Base-by-base conservation (phyloP, 495 filamentous ascomycete species). In the Trypethelium eluteriae region DNA sequence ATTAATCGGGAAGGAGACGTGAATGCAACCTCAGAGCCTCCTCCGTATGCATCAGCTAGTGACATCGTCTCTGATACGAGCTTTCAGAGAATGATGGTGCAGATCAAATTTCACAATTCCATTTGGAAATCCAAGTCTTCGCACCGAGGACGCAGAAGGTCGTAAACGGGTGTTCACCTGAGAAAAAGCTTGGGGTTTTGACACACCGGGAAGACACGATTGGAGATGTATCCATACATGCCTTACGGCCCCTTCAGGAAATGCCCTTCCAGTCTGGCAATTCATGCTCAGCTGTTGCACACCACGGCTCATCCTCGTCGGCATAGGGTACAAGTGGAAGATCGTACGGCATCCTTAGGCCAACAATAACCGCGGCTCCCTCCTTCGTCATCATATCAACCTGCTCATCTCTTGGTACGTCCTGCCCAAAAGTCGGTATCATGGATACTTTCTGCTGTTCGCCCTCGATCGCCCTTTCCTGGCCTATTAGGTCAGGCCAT, bases 321-420 rank as follows among this genome's bases (percentile, higher is more conserved):
- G 66, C 77, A 71, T 96, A 96, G 34, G 78, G 79, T 39, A 83
- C 81, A 32, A 95, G 74, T 0, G 93, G 93, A 2, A 96, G 76
- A 73, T 86, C 86, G 78, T 97, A 97, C 36, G 93, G 89, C 82
- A 96, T 87, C 11, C 92, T 81, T 47, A 93, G 79, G 0, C 88
- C 89, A 18, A 95, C 84, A 0, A 81, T 69, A 18, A 72, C 70
- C 9, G 35, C 59, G n/a, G 32, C 39, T 35, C 53, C 66, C 36
- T 68, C 59, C 7, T 38, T 61, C 61, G 39, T 41, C 5, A 18
- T 36, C 32, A 59, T 3, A 9, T 36, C 36, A 32, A 36, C 32
- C 25, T 65, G 3, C 11, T 38, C 41, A 44, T 63, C 64, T 14
- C 25, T 35, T 2, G 86, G 85, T 9, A 64, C 68, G 72, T 93